phyloP scores from a whole-genome alignment of 805 yeast species.

The Peterozyma xylosa region DNA sequence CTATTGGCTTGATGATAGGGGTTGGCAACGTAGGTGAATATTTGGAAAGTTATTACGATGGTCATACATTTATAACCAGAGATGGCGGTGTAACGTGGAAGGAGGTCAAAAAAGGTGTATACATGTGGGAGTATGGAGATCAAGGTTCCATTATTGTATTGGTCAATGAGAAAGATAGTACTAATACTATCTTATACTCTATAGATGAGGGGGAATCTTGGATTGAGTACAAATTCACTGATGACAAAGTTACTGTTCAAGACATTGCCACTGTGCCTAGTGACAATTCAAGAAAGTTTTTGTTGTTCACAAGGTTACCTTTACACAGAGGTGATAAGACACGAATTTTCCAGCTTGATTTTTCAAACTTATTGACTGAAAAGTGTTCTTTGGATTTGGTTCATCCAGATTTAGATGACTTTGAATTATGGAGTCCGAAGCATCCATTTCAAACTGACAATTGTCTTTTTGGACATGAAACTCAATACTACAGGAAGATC shows the following conservation, averaged over 20 bases:
- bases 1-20: slow-evolving; percentile 83
- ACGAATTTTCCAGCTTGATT: slow-evolving; percentile 49
- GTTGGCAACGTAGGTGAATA: slow-evolving; percentile 83
- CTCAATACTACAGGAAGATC: slow-evolving; percentile 51
- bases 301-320: slow-evolving; percentile 49
- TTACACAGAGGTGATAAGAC: slow-evolving; percentile 40
- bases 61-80: slow-evolving; percentile 68
- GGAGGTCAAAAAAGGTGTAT: slow-evolving; percentile 64
- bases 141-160: slow-evolving; percentile 81
- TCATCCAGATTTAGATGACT: slow-evolving; percentile 43
- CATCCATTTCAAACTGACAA: slow-evolving; percentile 43
- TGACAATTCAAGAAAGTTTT: slow-evolving; percentile 77
- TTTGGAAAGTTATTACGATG: slow-evolving; percentile 32
- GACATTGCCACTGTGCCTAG: slow-evolving; percentile 89
- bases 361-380: slow-evolving; percentile 36
- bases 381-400: slow-evolving; percentile 41
- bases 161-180: slow-evolving; percentile 48
- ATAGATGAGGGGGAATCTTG: slow-evolving; percentile 77
- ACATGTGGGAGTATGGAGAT: slow-evolving; percentile 96
- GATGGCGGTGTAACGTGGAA: slow-evolving; percentile 92
- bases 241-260: slow-evolving; percentile 42
- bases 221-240: slow-evolving; percentile 57
- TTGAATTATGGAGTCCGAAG: slow-evolving; percentile 51
- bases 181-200: slow-evolving; percentile 58
- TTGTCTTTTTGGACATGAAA: slow-evolving; percentile 66